Base-by-base conservation (phyloP, 1,284 basidiomycete genomes). In the Pseudozyma tsukubaensis region DNA sequence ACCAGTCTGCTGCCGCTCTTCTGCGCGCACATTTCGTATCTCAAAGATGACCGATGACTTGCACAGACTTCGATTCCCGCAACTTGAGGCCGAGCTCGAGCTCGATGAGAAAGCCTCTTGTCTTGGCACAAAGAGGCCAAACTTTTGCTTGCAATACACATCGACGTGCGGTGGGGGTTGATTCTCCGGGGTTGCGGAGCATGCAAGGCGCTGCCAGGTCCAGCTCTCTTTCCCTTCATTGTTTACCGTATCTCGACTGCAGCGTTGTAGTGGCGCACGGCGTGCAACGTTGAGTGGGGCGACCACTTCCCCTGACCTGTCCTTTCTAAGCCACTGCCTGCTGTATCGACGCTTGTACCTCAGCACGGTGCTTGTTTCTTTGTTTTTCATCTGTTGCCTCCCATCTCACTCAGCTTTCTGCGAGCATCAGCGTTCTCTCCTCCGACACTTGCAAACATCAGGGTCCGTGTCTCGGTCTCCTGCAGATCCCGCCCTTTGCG, bases 401-500 rank as follows among this genome's bases (percentile, higher is more conserved):
- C 14, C 18, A n/a, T 16, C 47, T 49, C 47, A 29, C 24, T 29
- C 24, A 29, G 24, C 24, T 29, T 29, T 29, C 24, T 29, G 24
- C 24, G 24, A 29, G 24, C 24, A 29, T 29, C 24, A 29, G 24
- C 24, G 24, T 29, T 29, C 24, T 29, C 6, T 6, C 24, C 24
- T 29, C 24, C 24, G 24, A 29, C 24, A 29, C 2, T 49, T 29
- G 21, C 24, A 18, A 19, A 36, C 50, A 39, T 36, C 50, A 44
- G 47, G 56, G 62, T 54, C 62, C 50, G 50, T 59, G 62, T 65
- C 56, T 59, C 48, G n/a, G 32, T 36, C 43, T 48, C 44, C 54
- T 50, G 48, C 49, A 43, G 35, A 37, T 32, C 49, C 36, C 32
- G n/a, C 54, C 48, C 32, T 49, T 44, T 29, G 24, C 12, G 7